These are phyloP conservation scores for Clathrospora elynae DNA, from an alignment of 2,329 filamentous ascomycete genomes.

Conservation along the genomic window DNA sequence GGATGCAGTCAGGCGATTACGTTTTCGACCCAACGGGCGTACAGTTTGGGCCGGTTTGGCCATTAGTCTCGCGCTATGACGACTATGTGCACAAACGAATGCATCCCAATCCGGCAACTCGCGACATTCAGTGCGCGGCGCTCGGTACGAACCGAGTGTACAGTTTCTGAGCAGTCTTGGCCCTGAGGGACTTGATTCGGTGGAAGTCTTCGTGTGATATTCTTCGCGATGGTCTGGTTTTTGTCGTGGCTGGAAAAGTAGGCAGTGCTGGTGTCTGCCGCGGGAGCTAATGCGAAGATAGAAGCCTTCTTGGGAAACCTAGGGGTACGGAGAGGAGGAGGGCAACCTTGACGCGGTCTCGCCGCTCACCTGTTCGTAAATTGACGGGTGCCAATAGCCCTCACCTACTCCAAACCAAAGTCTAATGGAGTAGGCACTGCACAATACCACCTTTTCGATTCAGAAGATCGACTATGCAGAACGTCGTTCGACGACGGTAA, in stretches of 20 bases:
- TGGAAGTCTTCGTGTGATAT: not conserved
- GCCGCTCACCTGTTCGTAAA: not conserved
- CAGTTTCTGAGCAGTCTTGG: not conserved
- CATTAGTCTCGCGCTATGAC: slow-evolving; percentile 5
- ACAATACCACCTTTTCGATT: not conserved
- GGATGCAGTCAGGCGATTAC: not conserved
- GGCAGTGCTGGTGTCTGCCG: not conserved
- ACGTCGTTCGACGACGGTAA: too few species aligned
- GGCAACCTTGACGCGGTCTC: slow-evolving; percentile 1
- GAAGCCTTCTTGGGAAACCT: not conserved
- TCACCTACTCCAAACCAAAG: not conserved
- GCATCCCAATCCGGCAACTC: too few species aligned
- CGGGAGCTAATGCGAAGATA: not conserved
- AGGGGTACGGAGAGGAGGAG: not conserved
- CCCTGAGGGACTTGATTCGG: not conserved
- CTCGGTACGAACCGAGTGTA: too few species aligned
- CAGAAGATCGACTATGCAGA: too few species aligned
- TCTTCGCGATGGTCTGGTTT: not conserved
- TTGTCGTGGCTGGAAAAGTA: not conserved
- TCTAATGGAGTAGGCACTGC: not conserved
- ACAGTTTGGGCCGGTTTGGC: slow-evolving; percentile 23
- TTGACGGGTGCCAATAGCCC: not conserved
- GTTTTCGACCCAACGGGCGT: slow-evolving; percentile 26
- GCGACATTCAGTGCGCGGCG: too few species aligned
- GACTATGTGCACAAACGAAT: not conserved